These are phyloP conservation scores for Tylopilus vinaceipallidus DNA, from an alignment of 768 basidiomycete species.

Conservation along the genomic window DNA sequence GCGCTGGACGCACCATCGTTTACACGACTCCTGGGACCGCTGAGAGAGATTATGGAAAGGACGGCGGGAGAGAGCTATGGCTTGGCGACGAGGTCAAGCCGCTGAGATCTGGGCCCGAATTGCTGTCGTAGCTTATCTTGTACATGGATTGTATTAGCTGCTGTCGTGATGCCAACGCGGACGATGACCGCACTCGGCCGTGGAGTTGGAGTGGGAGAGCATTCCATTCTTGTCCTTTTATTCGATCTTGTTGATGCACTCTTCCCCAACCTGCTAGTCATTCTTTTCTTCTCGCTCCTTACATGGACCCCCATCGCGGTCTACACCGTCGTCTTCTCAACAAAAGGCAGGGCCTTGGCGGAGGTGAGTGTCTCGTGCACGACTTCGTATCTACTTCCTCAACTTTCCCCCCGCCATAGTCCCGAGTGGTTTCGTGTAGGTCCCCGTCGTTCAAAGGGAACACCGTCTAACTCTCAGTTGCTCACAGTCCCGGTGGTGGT, in stretches of 20 bases:
- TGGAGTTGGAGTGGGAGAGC: constrained; percentile 21
- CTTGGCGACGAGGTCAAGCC: constrained; percentile 31
- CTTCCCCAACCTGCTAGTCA: constrained; percentile 15
- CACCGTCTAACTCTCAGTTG: background rate
- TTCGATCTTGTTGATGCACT: too few relatives aligned
- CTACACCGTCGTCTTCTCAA: constrained; percentile 17
- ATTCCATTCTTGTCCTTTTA: background rate
- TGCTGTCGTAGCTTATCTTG: background rate
- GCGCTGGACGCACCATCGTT: constrained; percentile 92
- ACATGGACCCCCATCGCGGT: constrained; percentile 21
- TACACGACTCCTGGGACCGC: constrained; percentile 87
- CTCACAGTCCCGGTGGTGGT: constrained; percentile 10
- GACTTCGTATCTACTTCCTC: background rate
- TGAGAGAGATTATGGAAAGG: constrained; percentile 91
- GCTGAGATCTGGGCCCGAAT: constrained; percentile 19
- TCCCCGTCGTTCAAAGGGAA: background rate
- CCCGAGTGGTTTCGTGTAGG: constrained; percentile 24
- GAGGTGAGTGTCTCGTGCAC: constrained; percentile 23
- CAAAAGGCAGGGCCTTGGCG: constrained; percentile 29
- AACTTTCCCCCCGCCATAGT: constrained; percentile 6
- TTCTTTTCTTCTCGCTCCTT: constrained; percentile 25
- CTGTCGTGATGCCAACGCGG: constrained; percentile 36
- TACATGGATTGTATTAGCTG: constrained; percentile 5
- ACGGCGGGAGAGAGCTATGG: constrained; percentile 78
- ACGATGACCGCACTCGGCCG: too few relatives aligned